Base-by-base conservation (phyloP, 352 stramenopile species). In the Pythium monospermum region DNA sequence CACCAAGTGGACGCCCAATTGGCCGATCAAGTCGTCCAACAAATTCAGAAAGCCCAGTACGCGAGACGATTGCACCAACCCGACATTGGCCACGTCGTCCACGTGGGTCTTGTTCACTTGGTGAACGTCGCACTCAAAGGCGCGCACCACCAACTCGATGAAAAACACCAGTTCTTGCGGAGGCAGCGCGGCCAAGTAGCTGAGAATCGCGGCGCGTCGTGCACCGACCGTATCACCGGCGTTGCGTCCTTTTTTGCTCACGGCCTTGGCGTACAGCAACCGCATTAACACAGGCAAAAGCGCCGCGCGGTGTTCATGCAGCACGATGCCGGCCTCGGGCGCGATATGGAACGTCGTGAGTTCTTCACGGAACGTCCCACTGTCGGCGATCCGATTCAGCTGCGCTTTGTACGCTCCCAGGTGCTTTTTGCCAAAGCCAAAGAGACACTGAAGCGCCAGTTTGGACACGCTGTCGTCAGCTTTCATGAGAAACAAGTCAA, bases 31-130 rank as follows among this genome's bases (percentile, higher is more conserved):
- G 45, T 96, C 87, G 35, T 95, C 78, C 25, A 96, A 47, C 35
- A 97, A 52, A 40, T 96, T 96, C 33, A 97, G 64, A 56, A 97
- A 97, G 28, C 89, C 89, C 21, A 96, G 71, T 22, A 91, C 80
- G 22, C 81, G 81, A 11, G 81, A 89, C 25, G 69, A 64, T 31
- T 88, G 76, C n/a, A 90, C 75, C n/a, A 19, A 60, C 4, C 66
- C 63, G n/a, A 89, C 64, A 16, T 65, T 52, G n/a, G 72, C 46
- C 4, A 57, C 59, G 4, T 25, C 28, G 3, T 50, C 45, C 1
- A 55, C 51, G 33, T 22, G 10, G 3, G 30, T 32, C 21, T n/a
- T 8, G 7, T 36, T n/a, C 49, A 61, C 55, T 19, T 18, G 6
- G 33, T 43, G 19, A 18, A 68, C 39, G 10, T 57, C 39, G 10